Evolutionary conservation across 2,329 filamentous ascomycete genomes (phyloP), one percentile per base, ranked within the genome.

Genomic region (Trichoderma sp.): DNA sequence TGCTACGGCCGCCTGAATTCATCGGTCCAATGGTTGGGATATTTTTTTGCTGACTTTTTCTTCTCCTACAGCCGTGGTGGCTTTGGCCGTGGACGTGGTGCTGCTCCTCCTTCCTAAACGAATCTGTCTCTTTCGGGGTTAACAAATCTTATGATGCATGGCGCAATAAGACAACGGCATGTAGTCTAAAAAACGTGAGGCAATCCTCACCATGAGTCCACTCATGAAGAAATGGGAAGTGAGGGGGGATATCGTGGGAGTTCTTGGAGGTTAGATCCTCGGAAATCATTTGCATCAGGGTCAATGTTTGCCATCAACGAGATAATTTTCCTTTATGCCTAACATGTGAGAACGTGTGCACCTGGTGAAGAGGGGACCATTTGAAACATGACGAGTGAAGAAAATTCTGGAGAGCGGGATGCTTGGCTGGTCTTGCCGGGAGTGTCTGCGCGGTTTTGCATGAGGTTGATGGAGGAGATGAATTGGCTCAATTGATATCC

Each of bases 61-160:
- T 3, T 72, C 62, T 67, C 8, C 73, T 70, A 77, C 77, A 91
- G 90, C 92, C 93, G 93, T 88, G 92, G 93, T 88, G 93, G 93
- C 81, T 92, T 92, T 83, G 94, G 94, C 83, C 93, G 94, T 91
- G 94, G 93, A 85, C 92, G 93, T 88, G 92, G 92, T 81, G 90
- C 92, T 81, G 90, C 92, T 85, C 90, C 92, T 82, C 85, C 89
- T 78, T 90, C 89, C 81, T 90, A 88, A 87, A 81, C 78, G 77
- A 81, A 79, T 76, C 79, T 79, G 69, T 79, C 80, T 79, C 79
- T 80, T 81, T 75, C 75, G 79, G 78, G 80, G 79, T 82, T 80
- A 82, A 82, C 79, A 67, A 83, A 79, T 83, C 80, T 81, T 79
- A 79, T 80, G 81, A 82, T 80, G 79, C 81, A 83, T 83, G 81